A percentile compares a stretch with the other conserved stretches of the same genome.
phyloP scores from a whole-genome alignment of 2,329 filamentous ascomycete genomes.

The Calonectria hawksworthii region DNA sequence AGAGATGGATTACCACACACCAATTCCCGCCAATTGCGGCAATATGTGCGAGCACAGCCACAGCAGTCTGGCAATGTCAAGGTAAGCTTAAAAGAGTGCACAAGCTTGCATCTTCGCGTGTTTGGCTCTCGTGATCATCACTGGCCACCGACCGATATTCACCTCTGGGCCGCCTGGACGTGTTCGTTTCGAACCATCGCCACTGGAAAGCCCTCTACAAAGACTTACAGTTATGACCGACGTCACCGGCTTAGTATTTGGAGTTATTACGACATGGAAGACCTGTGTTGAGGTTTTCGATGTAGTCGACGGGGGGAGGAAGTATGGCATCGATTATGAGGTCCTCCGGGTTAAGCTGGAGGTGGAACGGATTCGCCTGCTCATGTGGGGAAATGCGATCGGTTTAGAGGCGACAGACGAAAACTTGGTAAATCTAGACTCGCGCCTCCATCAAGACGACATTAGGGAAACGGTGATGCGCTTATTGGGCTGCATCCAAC shows the following conservation, averaged over 20 bases:
- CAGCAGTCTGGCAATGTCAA: neutral
- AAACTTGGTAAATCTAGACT: neutral
- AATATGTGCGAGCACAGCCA: neutral
- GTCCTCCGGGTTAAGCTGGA: neutral
- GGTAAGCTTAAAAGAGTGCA: neutral
- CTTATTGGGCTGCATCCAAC: neutral
- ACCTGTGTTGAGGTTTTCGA: neutral
- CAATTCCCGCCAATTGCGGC: neutral
- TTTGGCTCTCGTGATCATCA: neutral
- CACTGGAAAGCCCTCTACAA: neutral
- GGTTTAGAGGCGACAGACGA: neutral
- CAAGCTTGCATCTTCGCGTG: no score
- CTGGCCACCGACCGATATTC: neutral
- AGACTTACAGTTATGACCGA: neutral
- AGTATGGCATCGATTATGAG: neutral
- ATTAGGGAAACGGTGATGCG: neutral
- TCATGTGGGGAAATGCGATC: neutral
- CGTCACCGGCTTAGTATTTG: neutral
- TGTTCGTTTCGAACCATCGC: neutral
- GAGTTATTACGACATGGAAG: neutral
- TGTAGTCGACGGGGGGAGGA: neutral
- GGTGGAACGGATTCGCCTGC: neutral
- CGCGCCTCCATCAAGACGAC: neutral
- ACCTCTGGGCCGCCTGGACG: neutral
- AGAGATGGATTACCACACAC: neutral